Conservation (phyloP, 2,329 filamentous ascomycete species). For the Arthrobotrys pseudoclavata region DNA sequence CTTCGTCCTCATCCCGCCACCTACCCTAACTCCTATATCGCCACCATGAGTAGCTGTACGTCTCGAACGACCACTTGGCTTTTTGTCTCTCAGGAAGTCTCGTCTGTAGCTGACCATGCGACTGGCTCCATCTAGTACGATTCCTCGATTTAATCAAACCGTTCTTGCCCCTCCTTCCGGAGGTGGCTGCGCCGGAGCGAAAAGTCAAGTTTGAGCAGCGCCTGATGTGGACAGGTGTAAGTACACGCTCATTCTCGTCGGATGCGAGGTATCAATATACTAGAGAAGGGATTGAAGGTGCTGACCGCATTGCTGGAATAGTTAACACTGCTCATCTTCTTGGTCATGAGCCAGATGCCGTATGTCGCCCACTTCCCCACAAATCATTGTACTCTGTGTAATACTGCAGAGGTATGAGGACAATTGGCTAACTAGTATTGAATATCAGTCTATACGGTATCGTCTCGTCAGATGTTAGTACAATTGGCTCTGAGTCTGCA, state of each 20-base stretch:
- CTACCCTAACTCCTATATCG: constrained; percentile 60
- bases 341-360: constrained; percentile 99
- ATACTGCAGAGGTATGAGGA: not conserved
- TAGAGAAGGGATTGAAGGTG: constrained; percentile 29
- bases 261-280: constrained; percentile 6
- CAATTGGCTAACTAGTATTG: constrained; percentile 34
- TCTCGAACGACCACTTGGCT: constrained; percentile 60
- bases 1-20: constrained; percentile 63
- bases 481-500: not conserved
- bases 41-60: constrained; percentile 64
- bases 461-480: constrained; percentile 83
- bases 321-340: constrained; percentile 95
- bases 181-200: constrained; percentile 98
- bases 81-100: not conserved
- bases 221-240: constrained; percentile 88
- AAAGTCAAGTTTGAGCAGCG: constrained; percentile 99
- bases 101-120: constrained; percentile 38
- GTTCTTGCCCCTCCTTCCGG: constrained; percentile 98
- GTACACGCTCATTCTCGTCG: constrained; percentile 61
- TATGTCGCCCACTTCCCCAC: constrained; percentile 58
- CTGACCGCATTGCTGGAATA: constrained; percentile 63
- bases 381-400: not conserved
- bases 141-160: constrained; percentile 99
- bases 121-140: constrained; percentile 75
- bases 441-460: constrained; percentile 82